These are phyloP conservation scores for Euryodendron excelsum DNA, from an alignment of 148 eudicot species.

Conservation along the genomic window DNA sequence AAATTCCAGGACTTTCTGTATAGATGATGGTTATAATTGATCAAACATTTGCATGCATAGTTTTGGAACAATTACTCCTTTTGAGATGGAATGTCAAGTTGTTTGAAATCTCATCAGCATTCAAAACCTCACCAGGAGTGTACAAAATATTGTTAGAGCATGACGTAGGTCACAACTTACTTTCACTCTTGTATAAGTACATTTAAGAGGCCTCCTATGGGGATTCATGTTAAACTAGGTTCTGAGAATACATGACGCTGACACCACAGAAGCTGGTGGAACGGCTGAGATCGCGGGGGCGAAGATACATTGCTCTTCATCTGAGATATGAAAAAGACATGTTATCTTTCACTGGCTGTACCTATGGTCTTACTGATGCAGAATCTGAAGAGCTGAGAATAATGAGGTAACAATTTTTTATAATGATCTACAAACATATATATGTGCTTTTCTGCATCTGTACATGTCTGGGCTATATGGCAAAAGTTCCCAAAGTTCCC, in stretches of 20 bases:
- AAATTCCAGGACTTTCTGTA: background rate
- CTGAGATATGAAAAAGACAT: constrained; percentile 94
- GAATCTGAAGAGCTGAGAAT: constrained; percentile 81
- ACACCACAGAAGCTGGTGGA: constrained; percentile 94
- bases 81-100: background rate
- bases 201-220: constrained; percentile 29
- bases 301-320: constrained; percentile 80
- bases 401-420: constrained; percentile 57
- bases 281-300: constrained; percentile 67
- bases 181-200: constrained; percentile 5
- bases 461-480: background rate
- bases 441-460: background rate
- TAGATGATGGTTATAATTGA: background rate
- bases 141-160: background rate
- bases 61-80: background rate
- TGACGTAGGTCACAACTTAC: background rate
- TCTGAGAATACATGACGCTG: constrained; percentile 75
- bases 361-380: constrained; percentile 72
- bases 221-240: constrained; percentile 58
- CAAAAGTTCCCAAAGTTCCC: background rate
- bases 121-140: background rate
- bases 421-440: background rate
- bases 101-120: background rate
- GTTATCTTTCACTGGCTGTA: constrained; percentile 96
- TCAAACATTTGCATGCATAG: constrained; percentile 1